Conservation (phyloP, 129 eudicot species). For the Lonicera japonica region DNA sequence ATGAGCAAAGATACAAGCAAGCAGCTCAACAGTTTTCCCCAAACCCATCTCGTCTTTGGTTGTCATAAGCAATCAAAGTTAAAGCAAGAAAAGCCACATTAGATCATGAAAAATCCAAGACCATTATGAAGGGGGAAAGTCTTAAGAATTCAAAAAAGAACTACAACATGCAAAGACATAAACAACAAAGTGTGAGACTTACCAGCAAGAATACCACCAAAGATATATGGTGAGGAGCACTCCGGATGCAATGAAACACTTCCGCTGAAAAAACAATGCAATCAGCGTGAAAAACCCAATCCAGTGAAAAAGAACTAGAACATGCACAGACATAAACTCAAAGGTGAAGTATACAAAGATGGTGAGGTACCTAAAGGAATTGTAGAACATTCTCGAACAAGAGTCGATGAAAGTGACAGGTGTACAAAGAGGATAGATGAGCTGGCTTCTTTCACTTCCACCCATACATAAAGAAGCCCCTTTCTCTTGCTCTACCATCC, state of each 20-base stretch:
- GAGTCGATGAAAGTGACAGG: slow-evolving; percentile 79
- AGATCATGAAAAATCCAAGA: not conserved
- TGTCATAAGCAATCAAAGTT: slow-evolving; percentile 11
- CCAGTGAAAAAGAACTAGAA: too few relatives aligned
- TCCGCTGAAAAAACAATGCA: slow-evolving; percentile 49
- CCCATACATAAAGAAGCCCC: slow-evolving; percentile 27
- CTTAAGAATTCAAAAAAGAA: slow-evolving; percentile 4
- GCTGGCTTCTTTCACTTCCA: slow-evolving; percentile 37
- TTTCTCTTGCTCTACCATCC: slow-evolving; percentile 93
- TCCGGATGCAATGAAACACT: slow-evolving; percentile 59
- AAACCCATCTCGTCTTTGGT: slow-evolving; percentile 93
- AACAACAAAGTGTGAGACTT: slow-evolving; percentile 19
- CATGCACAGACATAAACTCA: too few relatives aligned
- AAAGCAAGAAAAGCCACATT: slow-evolving; percentile 8
- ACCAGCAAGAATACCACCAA: slow-evolving; percentile 99
- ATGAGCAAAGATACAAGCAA: slow-evolving; percentile 81
- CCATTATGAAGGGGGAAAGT: not conserved
- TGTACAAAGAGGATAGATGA: slow-evolving; percentile 62
- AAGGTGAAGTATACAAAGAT: not conserved
- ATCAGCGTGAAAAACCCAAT: not conserved
- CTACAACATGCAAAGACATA: not conserved
- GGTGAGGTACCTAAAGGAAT: slow-evolving; percentile 67
- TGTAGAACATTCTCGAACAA: slow-evolving; percentile 65
- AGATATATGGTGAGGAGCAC: slow-evolving; percentile 34
- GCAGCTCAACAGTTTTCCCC: slow-evolving; percentile 95